Base-by-base conservation (phyloP, 768 basidiomycete species). In the Baorangia bicolor region DNA sequence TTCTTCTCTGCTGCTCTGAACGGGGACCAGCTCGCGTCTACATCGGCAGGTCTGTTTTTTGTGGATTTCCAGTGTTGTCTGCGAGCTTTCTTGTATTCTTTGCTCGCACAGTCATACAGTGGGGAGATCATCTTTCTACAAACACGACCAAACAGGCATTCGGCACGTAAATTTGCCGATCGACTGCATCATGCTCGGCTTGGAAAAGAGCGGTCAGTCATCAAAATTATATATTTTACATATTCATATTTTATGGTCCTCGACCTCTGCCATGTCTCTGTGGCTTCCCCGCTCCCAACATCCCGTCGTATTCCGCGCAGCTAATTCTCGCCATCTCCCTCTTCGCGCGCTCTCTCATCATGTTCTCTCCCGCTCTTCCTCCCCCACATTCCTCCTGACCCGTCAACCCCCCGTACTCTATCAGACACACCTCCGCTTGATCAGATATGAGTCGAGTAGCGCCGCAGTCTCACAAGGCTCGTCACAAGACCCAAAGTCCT, bases 1-100 rank as follows among this genome's bases (percentile, higher is more conserved):
- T 75, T 80, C 72, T 94, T 94, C 71, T 94, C 92, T 25, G 84
- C 84, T 0, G 79, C 79, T 64, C 92, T 78, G 68, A 93, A 93
- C 0, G 87, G 79, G 0, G 90, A 83, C 88, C 88, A 90, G 42
- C 79, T 77, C 12, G 69, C 58, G n/a, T 83, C 80, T 8, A 75
- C 56, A 27, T 77, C 72, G 0, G 64, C 64, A 13, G 69, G 71
- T 64, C 83, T 79, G 63, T 83, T 80, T 58, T 73, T 82, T 10
- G 84, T 86, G 0, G 86, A 76, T 69, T 84, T 90, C 59, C 75
- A 60, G 69, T 85, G 78, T 45, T 79, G 83, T 53, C 81, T 75
- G 30, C 77, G 75, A 0, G 89, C 80, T 57, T 78, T 78, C 63
- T 81, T 89, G 77, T 84, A 85, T 44, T 78, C 83, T 5, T 72